A percentile compares a stretch with the other conserved stretches of the same genome.
phyloP scores from a whole-genome alignment of 2,329 filamentous ascomycete species.

The Ceratocystiopsis brevicomis region DNA sequence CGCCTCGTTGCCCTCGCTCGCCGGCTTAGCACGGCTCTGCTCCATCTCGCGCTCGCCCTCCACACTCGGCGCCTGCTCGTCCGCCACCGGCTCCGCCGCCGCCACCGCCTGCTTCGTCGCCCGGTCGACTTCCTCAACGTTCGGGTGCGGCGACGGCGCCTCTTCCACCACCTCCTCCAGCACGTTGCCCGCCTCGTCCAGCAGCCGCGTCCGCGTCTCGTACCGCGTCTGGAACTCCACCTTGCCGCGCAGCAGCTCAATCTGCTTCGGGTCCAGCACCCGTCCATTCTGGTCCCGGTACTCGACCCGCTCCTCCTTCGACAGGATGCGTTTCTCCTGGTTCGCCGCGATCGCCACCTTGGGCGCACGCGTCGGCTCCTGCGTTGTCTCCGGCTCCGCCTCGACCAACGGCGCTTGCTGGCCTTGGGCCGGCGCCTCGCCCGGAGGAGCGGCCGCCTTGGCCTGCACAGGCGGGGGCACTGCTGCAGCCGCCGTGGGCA shows the following conservation, averaged over 20 bases:
- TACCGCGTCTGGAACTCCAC: slow-evolving; percentile 92
- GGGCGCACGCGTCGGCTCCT: slow-evolving; percentile 21
- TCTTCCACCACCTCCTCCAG: slow-evolving; percentile 24
- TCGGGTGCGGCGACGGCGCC: slow-evolving; percentile 40
- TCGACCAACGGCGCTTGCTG: slow-evolving; percentile 9
- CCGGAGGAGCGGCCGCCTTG: background rate
- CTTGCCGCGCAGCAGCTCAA: slow-evolving; percentile 71
- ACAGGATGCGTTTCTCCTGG: slow-evolving; percentile 20
- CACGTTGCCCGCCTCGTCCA: slow-evolving; percentile 66
- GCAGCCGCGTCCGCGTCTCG: slow-evolving; percentile 75
- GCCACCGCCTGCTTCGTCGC: slow-evolving; percentile 28
- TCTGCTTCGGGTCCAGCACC: slow-evolving; percentile 63
- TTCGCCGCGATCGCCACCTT: background rate
- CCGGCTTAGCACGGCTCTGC: slow-evolving; percentile 38
- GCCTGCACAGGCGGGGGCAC: background rate
- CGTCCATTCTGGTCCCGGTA: slow-evolving; percentile 93
- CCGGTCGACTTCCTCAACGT: slow-evolving; percentile 40
- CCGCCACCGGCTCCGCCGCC: slow-evolving; percentile 20
- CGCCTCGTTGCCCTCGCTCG: slow-evolving; percentile 43
- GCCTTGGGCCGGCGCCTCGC: slow-evolving; percentile 12
- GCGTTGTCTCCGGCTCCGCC: slow-evolving; percentile 25
- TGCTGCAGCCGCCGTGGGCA: background rate
- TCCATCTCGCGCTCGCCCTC: slow-evolving; percentile 41
- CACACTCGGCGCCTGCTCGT: slow-evolving; percentile 28
- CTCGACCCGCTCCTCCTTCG: slow-evolving; percentile 65